Evolutionary conservation across 1,284 basidiomycete genomes (phyloP).

Genomic region (Apiotrichum brassicae): DNA sequence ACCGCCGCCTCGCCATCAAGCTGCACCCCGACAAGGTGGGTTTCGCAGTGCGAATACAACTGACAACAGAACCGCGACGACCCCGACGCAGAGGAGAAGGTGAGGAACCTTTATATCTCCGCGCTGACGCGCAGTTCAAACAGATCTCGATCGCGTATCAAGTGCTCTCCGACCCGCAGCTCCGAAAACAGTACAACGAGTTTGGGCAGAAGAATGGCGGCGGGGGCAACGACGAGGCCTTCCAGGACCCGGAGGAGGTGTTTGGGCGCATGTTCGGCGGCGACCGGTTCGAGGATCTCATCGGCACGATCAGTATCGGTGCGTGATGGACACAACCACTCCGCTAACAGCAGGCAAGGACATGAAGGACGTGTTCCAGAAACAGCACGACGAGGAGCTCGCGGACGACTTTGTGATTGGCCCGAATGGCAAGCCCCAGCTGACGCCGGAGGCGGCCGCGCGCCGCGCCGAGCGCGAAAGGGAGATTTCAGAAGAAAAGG

Average conservation of each 20-base stretch:
- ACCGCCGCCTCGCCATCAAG: conserved; percentile 89
- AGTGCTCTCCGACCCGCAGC: conserved; percentile 75
- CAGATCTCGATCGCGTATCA: conserved; percentile 77
- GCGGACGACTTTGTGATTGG: conserved; percentile 32
- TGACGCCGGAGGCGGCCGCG: conserved; percentile 77
- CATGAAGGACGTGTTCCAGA: conserved; percentile 96
- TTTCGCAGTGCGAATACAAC: neutral
- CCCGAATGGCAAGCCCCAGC: conserved; percentile 47
- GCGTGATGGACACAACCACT: conserved; percentile 8
- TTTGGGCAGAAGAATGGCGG: conserved; percentile 51
- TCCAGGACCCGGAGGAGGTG: conserved; percentile 71
- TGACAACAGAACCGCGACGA: conserved; percentile 74
- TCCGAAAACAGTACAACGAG: conserved; percentile 91
- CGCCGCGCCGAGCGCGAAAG: conserved; percentile 63
- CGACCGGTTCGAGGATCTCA: conserved; percentile 50
- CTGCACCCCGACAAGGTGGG: conserved; percentile 51
- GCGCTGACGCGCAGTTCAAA: conserved; percentile 56
- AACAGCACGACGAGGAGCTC: conserved; percentile 66
- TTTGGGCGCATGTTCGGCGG: conserved; percentile 84
- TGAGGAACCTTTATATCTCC: conserved; percentile 44
- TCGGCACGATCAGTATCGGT: conserved; percentile 50
- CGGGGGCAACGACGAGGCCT: conserved; percentile 37
- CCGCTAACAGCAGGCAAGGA: conserved; percentile 69
- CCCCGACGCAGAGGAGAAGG: conserved; percentile 76
- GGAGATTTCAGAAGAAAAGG: conserved; percentile 72